Percentiles rank a stretch among this genome's conserved stretches.
phyloP scores from a whole-genome alignment of 192 early-diverging fungal species.

The Coemansia sp. region DNA sequence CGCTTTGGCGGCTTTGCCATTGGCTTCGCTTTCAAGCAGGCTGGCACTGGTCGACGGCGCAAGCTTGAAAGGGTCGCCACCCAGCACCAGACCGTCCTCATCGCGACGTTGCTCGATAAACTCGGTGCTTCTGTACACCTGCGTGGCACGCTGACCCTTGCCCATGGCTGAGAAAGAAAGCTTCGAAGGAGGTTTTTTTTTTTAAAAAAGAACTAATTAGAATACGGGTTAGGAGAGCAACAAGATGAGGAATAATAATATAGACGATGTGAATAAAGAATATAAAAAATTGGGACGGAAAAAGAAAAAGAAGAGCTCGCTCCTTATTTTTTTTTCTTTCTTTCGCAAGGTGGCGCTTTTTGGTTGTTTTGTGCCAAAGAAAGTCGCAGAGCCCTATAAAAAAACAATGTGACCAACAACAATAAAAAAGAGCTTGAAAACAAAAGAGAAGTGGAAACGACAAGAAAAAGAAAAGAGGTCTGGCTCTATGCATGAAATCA shows the following conservation, averaged over 20 bases:
- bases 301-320: slow-evolving; percentile 1
- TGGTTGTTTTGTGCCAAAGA: too few species aligned
- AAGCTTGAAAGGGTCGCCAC: slow-evolving; percentile 28
- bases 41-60: slow-evolving; percentile 33
- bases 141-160: slow-evolving; percentile 47
- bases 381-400: too few species aligned
- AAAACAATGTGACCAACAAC: too few species aligned
- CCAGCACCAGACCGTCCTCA: slow-evolving; percentile 20
- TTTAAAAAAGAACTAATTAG: not conserved
- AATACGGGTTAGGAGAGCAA: not conserved
- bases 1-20: not conserved
- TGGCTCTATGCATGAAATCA: too few species aligned
- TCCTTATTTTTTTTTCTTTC: too few species aligned
- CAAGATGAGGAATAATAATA: not conserved
- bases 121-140: slow-evolving; percentile 45
- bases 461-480: too few species aligned
- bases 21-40: slow-evolving; percentile 4
- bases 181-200: too few species aligned
- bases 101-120: slow-evolving; percentile 40
- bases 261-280: not conserved
- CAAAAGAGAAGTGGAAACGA: too few species aligned
- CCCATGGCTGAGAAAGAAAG: slow-evolving; percentile 20
- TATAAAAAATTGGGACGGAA: not conserved
- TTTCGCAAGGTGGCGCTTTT: too few species aligned
- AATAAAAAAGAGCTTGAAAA: too few species aligned